Evolutionary conservation across 1,284 basidiomycete species (phyloP), one percentile per base, ranked within the genome.

Genomic region (Marasmius fiardii): DNA sequence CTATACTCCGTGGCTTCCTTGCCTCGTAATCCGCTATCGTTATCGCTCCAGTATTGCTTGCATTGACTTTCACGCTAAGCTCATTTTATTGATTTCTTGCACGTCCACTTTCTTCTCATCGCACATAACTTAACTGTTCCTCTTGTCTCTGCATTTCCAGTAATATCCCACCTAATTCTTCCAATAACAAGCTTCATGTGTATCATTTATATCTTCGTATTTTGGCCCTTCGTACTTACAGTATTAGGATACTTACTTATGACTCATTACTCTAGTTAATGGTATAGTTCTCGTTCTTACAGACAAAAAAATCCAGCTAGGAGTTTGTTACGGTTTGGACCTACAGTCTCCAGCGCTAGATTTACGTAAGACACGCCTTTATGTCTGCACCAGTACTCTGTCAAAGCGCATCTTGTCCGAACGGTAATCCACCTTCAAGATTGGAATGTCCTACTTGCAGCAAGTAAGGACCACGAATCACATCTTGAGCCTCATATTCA

Each of bases 391-490:
- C 69, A 28, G 64, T 79, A n/a, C 64, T 68, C 53, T 92, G 89
- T 68, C 88, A 92, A 68, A 90, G 85, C 69, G 68, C 78, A 3
- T 71, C 70, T 26, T 93, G 90, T 67, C 77, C 81, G 20, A 91
- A 90, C 59, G 86, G 86, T 26, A 84, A 90, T 58, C 90, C 90
- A 1, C 79, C 83, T 12, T 92, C 90, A 24, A 76, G 78, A 18
- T 74, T 93, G 21, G 90, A 92, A 69, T 93, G 90, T 64, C 90
- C 90, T 2, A 89, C 89, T 3, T 93, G 90, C 71, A 82, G 78
- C 71, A 92, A 92, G 90, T 90, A 60, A 62, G 79, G 74, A 26
- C 12, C 51, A 31, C 53, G 54, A 52, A 54, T 52, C 48, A 37
- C 21, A 48, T 47, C 37, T 18, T 4, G 24, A 16, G 24, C 35